Base-by-base conservation (phyloP, 768 basidiomycete genomes). In the Tremella yokohamensis region DNA sequence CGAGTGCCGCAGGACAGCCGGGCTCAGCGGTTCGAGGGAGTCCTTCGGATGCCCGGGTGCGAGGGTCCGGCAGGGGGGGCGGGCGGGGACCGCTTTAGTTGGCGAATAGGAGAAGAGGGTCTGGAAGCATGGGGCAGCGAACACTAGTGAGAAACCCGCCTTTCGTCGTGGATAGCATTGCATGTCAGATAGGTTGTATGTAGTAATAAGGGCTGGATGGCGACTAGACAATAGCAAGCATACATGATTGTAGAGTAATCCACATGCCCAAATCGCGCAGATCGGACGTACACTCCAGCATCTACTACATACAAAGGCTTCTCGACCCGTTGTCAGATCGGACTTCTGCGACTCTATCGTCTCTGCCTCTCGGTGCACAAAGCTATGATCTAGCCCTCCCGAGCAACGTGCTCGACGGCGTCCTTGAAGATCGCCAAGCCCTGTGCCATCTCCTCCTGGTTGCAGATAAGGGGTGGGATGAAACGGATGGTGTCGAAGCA, bases 391-490 rank as follows among this genome's bases (percentile, higher is more conserved):
- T 59, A 61, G 20, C 60, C 66, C 60, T 64, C 60, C 19, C 26
- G 39, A 18, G 78, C 75, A 29, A 78, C 85, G 64, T 89, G 87
- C 72, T 82, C 80, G 12, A 91, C 82, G 8, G 88, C 84, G 70
- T 87, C 82, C 53, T 59, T 65, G 67, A 79, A 75, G 59, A 78
- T 77, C 40, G 62, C 60, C 37, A 75, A 66, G 1, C 72, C 78
- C 53, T 84, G 84, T 66, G 77, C 80, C 79, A 96, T 78, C 72
- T 97, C 90, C 73, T 81, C 83, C 75, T 83, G 76, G 20, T 82
- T 83, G 61, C 94, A 83, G 72, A 90, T 93, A 67, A 97, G 77
- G 15, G 94, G 84, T 3, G 94, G 94, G 68, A 98, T 97, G 80
- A 98, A 96, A 70, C 92, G 81, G 57, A 96, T 79, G 13, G 87